Evolutionary conservation across 2,329 filamentous ascomycete genomes (phyloP).

Genomic region (Aaosphaeria pasadenensis): DNA sequence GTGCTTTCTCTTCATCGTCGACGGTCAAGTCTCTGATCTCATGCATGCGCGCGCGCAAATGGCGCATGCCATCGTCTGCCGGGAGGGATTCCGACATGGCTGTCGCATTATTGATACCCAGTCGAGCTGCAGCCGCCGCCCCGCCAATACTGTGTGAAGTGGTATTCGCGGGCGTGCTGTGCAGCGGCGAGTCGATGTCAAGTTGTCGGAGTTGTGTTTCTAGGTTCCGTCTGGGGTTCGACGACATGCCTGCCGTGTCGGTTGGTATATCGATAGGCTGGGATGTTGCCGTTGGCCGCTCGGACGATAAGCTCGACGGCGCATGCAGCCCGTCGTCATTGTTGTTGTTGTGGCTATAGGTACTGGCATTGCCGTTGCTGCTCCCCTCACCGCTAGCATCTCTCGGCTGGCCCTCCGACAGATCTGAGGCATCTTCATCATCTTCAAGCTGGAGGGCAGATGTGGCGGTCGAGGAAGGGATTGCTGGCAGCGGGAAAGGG

Average conservation of each 20-base stretch:
- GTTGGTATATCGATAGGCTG: slow-evolving; percentile 18
- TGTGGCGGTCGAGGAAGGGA: too few species aligned
- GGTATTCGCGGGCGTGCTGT: slow-evolving; percentile 17
- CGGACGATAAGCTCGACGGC: slow-evolving; percentile 9
- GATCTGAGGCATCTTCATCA: too few species aligned
- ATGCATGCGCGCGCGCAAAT: slow-evolving; percentile 46
- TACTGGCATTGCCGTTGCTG: too few species aligned
- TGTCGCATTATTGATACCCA: slow-evolving; percentile 18
- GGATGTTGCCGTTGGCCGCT: slow-evolving; percentile 14
- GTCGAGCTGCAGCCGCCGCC: slow-evolving; percentile 2
- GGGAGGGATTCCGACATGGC: slow-evolving; percentile 40
- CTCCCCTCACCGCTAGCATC: too few species aligned
- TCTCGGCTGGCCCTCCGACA: too few species aligned
- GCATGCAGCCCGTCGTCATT: slow-evolving; percentile 12
- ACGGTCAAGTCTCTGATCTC: slow-evolving; percentile 44
- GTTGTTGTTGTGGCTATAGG: neutral
- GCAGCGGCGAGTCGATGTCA: slow-evolving; percentile 17
- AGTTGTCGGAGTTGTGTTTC: slow-evolving; percentile 25
- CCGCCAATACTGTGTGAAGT: slow-evolving; percentile 6
- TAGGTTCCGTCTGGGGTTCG: slow-evolving; percentile 26
- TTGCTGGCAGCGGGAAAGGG: too few species aligned
- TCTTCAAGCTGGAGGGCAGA: too few species aligned
- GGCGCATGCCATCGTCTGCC: slow-evolving; percentile 50
- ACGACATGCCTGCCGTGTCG: slow-evolving; percentile 26
- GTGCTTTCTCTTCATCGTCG: slow-evolving; percentile 49